Evolutionary conservation across 768 basidiomycete genomes (phyloP).

Genomic region (Mycena latifolia): DNA sequence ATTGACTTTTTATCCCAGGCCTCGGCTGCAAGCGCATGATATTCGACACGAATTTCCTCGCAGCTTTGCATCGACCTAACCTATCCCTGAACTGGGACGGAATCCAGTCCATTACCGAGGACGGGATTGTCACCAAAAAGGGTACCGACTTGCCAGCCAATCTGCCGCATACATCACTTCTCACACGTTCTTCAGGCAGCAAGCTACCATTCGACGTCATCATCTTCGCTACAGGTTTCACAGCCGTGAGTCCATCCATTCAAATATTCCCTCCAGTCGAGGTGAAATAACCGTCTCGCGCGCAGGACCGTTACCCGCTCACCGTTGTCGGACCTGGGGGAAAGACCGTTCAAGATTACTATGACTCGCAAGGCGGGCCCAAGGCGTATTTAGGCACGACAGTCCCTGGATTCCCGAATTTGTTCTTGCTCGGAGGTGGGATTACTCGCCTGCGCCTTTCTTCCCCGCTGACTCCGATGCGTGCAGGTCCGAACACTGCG

Average conservation of each 20-base stretch:
- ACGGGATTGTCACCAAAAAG: slow-evolving; percentile 12
- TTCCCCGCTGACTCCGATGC: neutral
- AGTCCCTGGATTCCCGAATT: slow-evolving; percentile 61
- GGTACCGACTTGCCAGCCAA: slow-evolving; percentile 6
- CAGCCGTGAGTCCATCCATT: slow-evolving; percentile 50
- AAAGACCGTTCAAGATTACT: slow-evolving; percentile 57
- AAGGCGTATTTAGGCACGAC: slow-evolving; percentile 59
- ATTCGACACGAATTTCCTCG: slow-evolving; percentile 8
- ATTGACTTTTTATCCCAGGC: neutral
- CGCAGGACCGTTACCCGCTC: slow-evolving; percentile 53
- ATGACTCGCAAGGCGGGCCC: slow-evolving; percentile 52
- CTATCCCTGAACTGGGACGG: slow-evolving; percentile 18
- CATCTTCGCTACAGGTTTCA: slow-evolving; percentile 69
- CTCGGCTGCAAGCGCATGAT: slow-evolving; percentile 21
- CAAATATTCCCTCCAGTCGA: neutral
- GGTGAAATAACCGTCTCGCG: neutral
- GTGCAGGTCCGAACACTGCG: slow-evolving; percentile 66
- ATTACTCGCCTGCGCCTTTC: neutral
- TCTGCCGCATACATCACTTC: neutral
- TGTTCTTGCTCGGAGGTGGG: slow-evolving; percentile 47
- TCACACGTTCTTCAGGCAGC: slow-evolving; percentile 47
- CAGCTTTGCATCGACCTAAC: slow-evolving; percentile 14
- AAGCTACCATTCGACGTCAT: slow-evolving; percentile 67
- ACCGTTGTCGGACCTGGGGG: slow-evolving; percentile 58
- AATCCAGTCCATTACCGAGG: slow-evolving; percentile 3